A percentile compares a stretch with the other conserved stretches of the same genome.
phyloP scores from a whole-genome alignment of 768 basidiomycete genomes.

The Suillus subaureus region DNA sequence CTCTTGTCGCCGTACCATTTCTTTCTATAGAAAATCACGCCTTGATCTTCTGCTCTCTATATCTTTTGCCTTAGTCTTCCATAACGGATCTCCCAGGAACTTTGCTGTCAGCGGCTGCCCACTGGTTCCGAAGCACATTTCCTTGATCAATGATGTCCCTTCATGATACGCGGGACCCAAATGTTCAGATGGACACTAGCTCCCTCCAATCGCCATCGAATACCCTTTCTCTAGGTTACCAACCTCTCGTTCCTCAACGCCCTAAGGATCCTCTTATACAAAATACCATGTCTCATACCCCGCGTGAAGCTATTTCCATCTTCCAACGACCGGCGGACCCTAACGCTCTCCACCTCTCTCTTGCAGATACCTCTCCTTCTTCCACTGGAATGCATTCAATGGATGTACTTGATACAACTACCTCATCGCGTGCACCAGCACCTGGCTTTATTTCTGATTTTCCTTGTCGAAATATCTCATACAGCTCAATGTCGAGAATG shows the following conservation, averaged over 20 bases:
- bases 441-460: constrained; percentile 47
- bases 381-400: constrained; percentile 40
- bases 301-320: constrained; percentile 36
- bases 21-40: background rate
- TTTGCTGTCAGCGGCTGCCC: constrained; percentile 7
- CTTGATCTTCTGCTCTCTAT: constrained; percentile 1
- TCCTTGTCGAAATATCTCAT: constrained; percentile 33
- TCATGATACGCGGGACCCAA: constrained; percentile 21
- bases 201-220: constrained; percentile 17
- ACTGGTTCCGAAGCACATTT: constrained; percentile 11
- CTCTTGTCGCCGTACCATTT: constrained; percentile 1
- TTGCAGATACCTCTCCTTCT: constrained; percentile 36
- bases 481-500: constrained; percentile 41
- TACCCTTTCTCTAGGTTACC: constrained; percentile 13
- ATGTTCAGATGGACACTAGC: constrained; percentile 23
- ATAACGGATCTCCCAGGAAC: constrained; percentile 7
- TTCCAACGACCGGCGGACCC: constrained; percentile 38
- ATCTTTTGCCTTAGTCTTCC: background rate
- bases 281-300: constrained; percentile 18
- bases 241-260: constrained; percentile 16
- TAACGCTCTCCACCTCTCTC: constrained; percentile 41
- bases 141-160: constrained; percentile 21
- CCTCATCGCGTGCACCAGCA: constrained; percentile 26
- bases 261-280: constrained; percentile 19
- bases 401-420: constrained; percentile 25